Evolutionary conservation across 2,329 filamentous ascomycete genomes (phyloP).

Genomic region (Verticillium zaregamsianum): DNA sequence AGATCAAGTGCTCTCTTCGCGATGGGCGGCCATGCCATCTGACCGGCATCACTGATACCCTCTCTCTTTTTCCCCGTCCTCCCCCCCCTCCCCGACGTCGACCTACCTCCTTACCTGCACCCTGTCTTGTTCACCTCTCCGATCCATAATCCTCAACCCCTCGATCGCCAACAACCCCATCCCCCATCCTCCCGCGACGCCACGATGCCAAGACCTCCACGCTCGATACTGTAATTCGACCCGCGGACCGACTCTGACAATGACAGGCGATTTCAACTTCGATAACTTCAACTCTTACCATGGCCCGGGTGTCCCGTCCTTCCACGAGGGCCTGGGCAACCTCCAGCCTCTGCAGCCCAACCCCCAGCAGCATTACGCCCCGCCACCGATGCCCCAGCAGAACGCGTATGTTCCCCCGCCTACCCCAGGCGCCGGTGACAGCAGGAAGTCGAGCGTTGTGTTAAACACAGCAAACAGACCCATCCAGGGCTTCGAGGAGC

Average conservation of each 20-base stretch:
- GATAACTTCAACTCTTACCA: constrained; percentile 49
- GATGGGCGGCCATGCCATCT: not conserved
- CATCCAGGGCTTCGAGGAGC: constrained; percentile 62
- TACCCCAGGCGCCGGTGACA: not conserved
- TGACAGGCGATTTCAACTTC: constrained; percentile 56
- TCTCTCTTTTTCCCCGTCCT: not conserved
- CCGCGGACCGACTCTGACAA: constrained; percentile 22
- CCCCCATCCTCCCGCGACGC: constrained; percentile 4
- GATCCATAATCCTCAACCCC: not conserved
- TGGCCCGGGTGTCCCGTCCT: constrained; percentile 19
- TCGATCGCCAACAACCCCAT: not conserved
- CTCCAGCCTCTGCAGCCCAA: constrained; percentile 49
- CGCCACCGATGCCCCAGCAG: constrained; percentile 29
- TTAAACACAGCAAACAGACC: constrained; percentile 29
- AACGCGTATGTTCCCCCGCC: constrained; percentile 2
- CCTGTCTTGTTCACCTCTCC: not conserved
- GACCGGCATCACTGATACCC: not conserved
- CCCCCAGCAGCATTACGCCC: constrained; percentile 41
- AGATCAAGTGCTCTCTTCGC: not conserved
- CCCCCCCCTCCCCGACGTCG: not conserved
- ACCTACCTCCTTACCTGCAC: not conserved
- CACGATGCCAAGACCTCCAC: constrained; percentile 12
- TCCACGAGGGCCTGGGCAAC: constrained; percentile 35
- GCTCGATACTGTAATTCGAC: constrained; percentile 3
- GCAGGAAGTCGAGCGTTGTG: constrained; percentile 5